Evolutionary conservation across 352 stramenopile species (phyloP).

Genomic region (Globisporangium irregulare): DNA sequence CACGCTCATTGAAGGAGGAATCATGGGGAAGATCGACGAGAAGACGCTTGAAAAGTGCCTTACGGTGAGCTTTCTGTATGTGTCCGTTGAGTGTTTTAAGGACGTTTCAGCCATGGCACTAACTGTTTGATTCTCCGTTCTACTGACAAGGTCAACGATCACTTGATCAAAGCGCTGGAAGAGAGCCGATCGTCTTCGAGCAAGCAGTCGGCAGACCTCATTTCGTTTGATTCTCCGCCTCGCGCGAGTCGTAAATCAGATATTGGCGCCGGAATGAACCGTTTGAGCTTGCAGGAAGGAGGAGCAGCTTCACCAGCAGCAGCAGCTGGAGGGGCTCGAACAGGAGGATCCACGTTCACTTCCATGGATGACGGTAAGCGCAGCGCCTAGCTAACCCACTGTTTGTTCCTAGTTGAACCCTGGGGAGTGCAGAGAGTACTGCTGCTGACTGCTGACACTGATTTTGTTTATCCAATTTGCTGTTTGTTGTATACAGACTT

Average conservation of each 20-base stretch:
- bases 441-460: background rate
- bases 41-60: conserved; percentile 75
- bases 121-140: background rate
- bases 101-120: background rate
- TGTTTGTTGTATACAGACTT: conserved; percentile 30
- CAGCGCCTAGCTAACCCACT: background rate
- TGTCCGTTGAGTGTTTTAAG: background rate
- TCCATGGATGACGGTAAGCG: conserved; percentile 42
- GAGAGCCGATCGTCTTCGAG: conserved; percentile 35
- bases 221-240: conserved; percentile 61
- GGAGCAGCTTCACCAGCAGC: background rate
- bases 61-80: conserved; percentile 38
- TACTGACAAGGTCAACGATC: conserved; percentile 63
- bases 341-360: conserved; percentile 28
- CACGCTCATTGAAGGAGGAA: conserved; percentile 80
- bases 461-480: background rate
- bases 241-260: conserved; percentile 24
- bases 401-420: background rate
- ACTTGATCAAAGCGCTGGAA: conserved; percentile 75
- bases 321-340: conserved; percentile 4
- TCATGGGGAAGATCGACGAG: conserved; percentile 85
- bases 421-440: too few species aligned
- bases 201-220: conserved; percentile 34
- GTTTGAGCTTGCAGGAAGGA: conserved; percentile 29
- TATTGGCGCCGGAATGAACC: conserved; percentile 22